Evolutionary conservation across 495 filamentous ascomycete genomes (phyloP), one percentile per base, ranked within the genome.

Genomic region (Penicillium riverlandense): DNA sequence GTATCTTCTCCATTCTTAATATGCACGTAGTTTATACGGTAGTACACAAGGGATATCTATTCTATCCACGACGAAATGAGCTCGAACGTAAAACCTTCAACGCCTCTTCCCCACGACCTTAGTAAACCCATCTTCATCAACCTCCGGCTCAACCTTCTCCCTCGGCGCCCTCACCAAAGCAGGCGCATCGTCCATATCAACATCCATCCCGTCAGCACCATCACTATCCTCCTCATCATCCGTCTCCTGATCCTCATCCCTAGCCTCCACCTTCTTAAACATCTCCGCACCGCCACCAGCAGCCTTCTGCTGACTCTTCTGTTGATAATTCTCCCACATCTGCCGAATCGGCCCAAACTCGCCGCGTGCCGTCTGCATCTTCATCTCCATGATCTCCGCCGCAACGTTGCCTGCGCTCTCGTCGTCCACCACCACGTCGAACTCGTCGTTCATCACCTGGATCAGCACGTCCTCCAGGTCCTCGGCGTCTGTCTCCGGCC

Each of bases 101-200:
- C 70, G 47, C 57, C 49, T 83, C 75, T 83, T 89, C 47, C 79
- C 76, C 48, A 84, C 74, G 45, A 95, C 87, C 69, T 84, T 89
- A n/a, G 83, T 89, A 61, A 97, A 97, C 11, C 91, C 91, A 53
- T 96, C 91, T 41, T 95, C 88, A 66, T 96, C 91, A 39, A 96
- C 71, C 63, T 89, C 85, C 2, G 87, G 85, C 53, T 77, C 79
- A 37, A 69, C 59, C 63, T 76, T 88, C 65, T 83, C 80, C 57
- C 72, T 82, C 10, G 69, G 75, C 11, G 68, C 72, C 14, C 74
- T 55, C 34, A 80, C 77, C 41, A 84, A 58, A 14, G 67, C 53
- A 9, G 86, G 85, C 35, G 82, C 83, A 39, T 88, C 88, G 7
- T 62, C 76, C 86, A 94, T 92, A 46, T 88, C 84, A 37, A 80